Evolutionary conservation across 1,284 basidiomycete genomes (phyloP).

Genomic region (Pyrrhoderma lamaoense): DNA sequence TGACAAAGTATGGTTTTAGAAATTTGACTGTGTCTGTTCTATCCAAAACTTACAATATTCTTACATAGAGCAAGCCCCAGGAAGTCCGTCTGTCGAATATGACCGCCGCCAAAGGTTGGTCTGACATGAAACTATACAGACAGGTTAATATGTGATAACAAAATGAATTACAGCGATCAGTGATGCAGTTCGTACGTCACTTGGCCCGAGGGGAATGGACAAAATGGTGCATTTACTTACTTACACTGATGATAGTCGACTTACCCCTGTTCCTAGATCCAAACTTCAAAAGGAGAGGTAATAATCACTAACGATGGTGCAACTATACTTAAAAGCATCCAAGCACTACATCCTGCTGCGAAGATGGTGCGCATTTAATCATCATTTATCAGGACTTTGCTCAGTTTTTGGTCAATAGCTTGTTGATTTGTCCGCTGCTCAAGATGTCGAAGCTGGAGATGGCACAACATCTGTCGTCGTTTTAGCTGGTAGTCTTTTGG

Average conservation of each 20-base stretch:
- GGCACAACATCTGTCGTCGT: slow-evolving; percentile 99
- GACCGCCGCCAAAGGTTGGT: slow-evolving; percentile 88
- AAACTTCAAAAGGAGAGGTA: slow-evolving; percentile 94
- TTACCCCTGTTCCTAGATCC: slow-evolving; percentile 57
- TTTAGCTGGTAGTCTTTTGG: slow-evolving; percentile 86
- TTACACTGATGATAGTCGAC: slow-evolving; percentile 9
- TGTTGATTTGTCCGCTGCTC: slow-evolving; percentile 95
- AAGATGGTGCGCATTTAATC: slow-evolving; percentile 70
- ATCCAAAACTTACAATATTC: slow-evolving; percentile 1
- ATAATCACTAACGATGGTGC: slow-evolving; percentile 99
- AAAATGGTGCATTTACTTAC: slow-evolving; percentile 71
- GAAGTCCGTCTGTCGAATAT: slow-evolving; percentile 93
- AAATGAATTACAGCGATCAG: slow-evolving; percentile 68
- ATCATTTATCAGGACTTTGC: background rate
- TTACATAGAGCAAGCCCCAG: slow-evolving; percentile 75
- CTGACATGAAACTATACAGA: background rate
- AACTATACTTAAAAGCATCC: slow-evolving; percentile 96
- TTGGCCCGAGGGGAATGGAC: slow-evolving; percentile 99
- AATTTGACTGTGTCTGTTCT: background rate
- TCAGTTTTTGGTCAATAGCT: slow-evolving; percentile 42
- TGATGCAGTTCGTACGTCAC: slow-evolving; percentile 93
- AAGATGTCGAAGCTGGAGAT: slow-evolving; percentile 98
- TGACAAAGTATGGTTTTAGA: slow-evolving; percentile 53
- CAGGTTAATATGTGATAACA: slow-evolving; percentile 15
- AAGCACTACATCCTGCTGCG: slow-evolving; percentile 95